These are phyloP conservation scores for Santalum album DNA, from an alignment of 164 flowering plant species.

Conservation along the genomic window DNA sequence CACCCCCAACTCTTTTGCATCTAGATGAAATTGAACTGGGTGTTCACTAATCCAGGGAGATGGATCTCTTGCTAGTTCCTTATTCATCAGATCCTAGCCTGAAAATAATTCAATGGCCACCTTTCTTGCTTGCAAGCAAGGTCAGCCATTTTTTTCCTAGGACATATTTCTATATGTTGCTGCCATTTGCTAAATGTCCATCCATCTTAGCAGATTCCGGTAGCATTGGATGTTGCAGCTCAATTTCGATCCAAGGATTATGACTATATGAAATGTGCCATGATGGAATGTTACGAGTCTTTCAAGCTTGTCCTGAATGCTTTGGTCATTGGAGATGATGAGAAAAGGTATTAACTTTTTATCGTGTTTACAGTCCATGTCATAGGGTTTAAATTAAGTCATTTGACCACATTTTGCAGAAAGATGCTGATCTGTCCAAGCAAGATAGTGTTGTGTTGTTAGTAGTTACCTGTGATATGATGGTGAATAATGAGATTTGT, in stretches of 20 bases:
- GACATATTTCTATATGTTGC: background rate
- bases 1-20: background rate
- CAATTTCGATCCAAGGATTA: constrained; percentile 69
- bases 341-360: constrained; percentile 54
- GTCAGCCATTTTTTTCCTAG: constrained; percentile 20
- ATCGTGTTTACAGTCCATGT: no score
- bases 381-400: no score
- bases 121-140: constrained; percentile 97
- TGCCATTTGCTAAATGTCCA: constrained; percentile 9
- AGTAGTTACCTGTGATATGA: constrained; percentile 96
- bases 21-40: constrained; percentile 14
- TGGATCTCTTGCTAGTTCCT: constrained; percentile 92
- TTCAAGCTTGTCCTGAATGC: constrained; percentile 60
- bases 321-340: constrained; percentile 80
- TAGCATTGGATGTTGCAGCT: constrained; percentile 95
- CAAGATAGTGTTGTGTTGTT: constrained; percentile 60
- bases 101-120: constrained; percentile 96
- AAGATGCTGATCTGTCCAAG: constrained; percentile 61
- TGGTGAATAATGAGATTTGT: constrained; percentile 85
- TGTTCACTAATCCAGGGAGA: constrained; percentile 57
- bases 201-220: constrained; percentile 61
- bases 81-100: constrained; percentile 84
- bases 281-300: constrained; percentile 90
- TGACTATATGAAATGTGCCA: constrained; percentile 84
- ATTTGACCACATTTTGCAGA: constrained; percentile 51